A percentile compares a stretch with the other conserved stretches of the same genome.
These are phyloP conservation scores for Trichoderma sp. DNA, from an alignment of 2,329 filamentous ascomycete species.

Conservation along the genomic window DNA sequence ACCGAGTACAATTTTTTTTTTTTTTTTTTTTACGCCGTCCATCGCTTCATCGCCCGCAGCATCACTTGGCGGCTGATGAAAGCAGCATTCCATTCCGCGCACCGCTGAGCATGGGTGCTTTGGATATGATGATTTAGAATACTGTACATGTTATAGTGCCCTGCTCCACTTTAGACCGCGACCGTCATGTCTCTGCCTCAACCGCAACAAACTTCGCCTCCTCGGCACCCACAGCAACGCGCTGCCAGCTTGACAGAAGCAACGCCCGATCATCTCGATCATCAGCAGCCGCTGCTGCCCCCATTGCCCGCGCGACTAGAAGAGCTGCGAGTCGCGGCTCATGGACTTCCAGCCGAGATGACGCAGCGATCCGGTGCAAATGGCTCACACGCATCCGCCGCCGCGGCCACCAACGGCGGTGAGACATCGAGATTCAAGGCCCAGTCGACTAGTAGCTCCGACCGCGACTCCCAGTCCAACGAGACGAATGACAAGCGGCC, in stretches of 20 bases:
- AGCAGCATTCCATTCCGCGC: background rate
- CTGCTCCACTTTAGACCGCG: slow-evolving; percentile 20
- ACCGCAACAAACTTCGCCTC: slow-evolving; percentile 19
- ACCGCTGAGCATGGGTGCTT: slow-evolving; percentile 14
- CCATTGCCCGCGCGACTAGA: slow-evolving; percentile 26
- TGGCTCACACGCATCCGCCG: slow-evolving; percentile 30
- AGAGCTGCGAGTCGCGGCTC: slow-evolving; percentile 23
- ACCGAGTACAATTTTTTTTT: background rate
- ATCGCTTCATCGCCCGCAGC: background rate
- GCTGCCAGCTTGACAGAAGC: slow-evolving; percentile 28
- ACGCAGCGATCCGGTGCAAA: slow-evolving; percentile 34
- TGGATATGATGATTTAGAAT: slow-evolving; percentile 15
- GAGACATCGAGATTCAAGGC: slow-evolving; percentile 31
- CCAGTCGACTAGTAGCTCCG: slow-evolving; percentile 29
- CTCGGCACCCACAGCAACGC: slow-evolving; percentile 22
- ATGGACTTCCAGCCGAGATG: slow-evolving; percentile 31
- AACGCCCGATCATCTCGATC: slow-evolving; percentile 8
- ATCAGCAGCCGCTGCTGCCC: slow-evolving; percentile 22
- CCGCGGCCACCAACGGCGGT: slow-evolving; percentile 32
- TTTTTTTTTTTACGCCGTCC: background rate
- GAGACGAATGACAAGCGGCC: slow-evolving; percentile 39
- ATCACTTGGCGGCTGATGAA: background rate
- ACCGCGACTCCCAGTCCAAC: slow-evolving; percentile 30
- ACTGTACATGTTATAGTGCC: no score
- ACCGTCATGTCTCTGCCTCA: slow-evolving; percentile 18